A percentile compares a stretch with the other conserved stretches of the same genome.
phyloP scores from a whole-genome alignment of 2,329 filamentous ascomycete species.

The Huntiella abstrusa region DNA sequence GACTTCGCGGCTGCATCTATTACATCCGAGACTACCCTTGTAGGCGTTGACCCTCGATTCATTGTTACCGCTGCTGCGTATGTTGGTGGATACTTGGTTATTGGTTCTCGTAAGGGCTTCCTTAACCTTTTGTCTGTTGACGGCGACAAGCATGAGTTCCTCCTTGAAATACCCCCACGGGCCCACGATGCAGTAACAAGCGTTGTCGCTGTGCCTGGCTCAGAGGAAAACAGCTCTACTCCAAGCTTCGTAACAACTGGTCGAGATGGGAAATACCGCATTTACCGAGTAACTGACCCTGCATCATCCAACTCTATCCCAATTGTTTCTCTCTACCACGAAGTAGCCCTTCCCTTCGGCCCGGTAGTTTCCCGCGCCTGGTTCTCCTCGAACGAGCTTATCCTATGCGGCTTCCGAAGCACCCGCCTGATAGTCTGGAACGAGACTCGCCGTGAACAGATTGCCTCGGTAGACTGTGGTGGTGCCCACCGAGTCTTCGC shows the following conservation, averaged over 20 bases:
- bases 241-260: conserved; percentile 49
- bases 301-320: conserved; percentile 7
- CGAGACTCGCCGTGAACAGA: conserved; percentile 47
- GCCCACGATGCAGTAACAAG: conserved; percentile 46
- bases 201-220: conserved; percentile 30
- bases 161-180: conserved; percentile 7
- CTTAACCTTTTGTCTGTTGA: conserved; percentile 21
- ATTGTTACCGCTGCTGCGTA: conserved; percentile 28
- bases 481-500: conserved; percentile 67
- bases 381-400: conserved; percentile 37
- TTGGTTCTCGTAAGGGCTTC: conserved; percentile 35
- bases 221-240: conserved; percentile 12
- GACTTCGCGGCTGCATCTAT: conserved; percentile 17
- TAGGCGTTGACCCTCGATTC: conserved; percentile 28
- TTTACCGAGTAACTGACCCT: conserved; percentile 29
- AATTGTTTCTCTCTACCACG: conserved; percentile 35
- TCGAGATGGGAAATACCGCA: conserved; percentile 56
- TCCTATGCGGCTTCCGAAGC: conserved; percentile 66
- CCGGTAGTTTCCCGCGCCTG: conserved; percentile 58
- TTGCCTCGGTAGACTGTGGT: conserved; percentile 61
- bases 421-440: conserved; percentile 71
- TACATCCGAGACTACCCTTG: conserved; percentile 17
- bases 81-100: conserved; percentile 24
- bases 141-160: conserved; percentile 5
- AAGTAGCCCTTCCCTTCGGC: conserved; percentile 50